Base-by-base conservation (phyloP, 495 filamentous ascomycete species). In the Neurospora sp. region DNA sequence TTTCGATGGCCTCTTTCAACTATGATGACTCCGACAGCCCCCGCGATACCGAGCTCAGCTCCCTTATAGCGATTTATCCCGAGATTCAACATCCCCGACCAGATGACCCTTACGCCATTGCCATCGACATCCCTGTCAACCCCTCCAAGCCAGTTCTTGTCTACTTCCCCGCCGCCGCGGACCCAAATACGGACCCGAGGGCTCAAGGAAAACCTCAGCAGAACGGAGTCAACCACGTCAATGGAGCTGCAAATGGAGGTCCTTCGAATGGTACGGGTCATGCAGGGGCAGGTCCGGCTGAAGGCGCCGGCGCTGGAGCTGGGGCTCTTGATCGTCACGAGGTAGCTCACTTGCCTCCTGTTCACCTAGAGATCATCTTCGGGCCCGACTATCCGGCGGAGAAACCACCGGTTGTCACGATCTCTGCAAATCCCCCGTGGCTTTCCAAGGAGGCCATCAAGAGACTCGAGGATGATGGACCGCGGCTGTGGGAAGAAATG, bases 61-160 rank as follows among this genome's bases (percentile, higher is more conserved):
- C 94, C n/a, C 89, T 98, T 61, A 85, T 86, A 16, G 92, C 94
- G 76, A 98, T 99, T 74, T 99, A 89, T 74, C 95, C 95, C 22
- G 96, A 99, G 80, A 88, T 97, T 18, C 84, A 85, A 39, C 74
- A 77, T 6, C 81, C 92, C 40, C 85, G 89, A 70, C 82, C 87
- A 5, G 77, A 86, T 5, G 80, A 90, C 74, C 87, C 87, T 3
- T 91, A 90, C 78, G 86, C 85, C 69, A 89, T 92, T 3, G 86
- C 85, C 7, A 85, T 98, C 71, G 89, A 92, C 35, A 81, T 98
- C 0, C 87, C 90, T 8, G 91, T 97, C 69, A 86, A 88, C 39
- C 92, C 96, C 0, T 81, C 87, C 14, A 81, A 84, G 71, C 91
- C 92, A 2, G 83, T 97, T 11, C 86, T 86, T 5, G 89, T 97